Conservation (phyloP, 2,329 filamentous ascomycete species). For the Paecilomyces formosus region DNA sequence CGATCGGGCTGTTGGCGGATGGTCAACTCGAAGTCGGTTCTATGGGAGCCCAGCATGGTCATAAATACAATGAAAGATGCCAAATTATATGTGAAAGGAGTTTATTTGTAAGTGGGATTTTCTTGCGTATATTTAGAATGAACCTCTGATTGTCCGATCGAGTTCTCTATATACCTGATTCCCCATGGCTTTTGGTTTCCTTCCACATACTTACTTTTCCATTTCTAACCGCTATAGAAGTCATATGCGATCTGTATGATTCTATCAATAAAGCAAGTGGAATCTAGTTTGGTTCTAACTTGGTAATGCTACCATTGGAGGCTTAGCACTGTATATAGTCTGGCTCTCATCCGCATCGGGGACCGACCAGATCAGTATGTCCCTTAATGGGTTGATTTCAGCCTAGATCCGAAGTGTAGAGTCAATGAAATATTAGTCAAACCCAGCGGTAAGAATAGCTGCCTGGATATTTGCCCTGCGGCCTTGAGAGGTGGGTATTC, state of each 20-base stretch:
- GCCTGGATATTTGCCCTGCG: too few relatives aligned
- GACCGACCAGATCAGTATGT: background rate
- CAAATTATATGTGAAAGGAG: background rate
- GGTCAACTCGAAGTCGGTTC: constrained; percentile 49
- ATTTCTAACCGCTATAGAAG: background rate
- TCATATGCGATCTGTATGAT: too few relatives aligned
- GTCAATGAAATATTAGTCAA: too few relatives aligned
- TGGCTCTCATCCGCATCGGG: background rate
- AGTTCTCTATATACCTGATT: background rate
- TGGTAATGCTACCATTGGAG: too few relatives aligned
- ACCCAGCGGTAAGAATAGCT: too few relatives aligned
- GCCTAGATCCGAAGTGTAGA: too few relatives aligned
- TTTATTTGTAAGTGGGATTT: background rate
- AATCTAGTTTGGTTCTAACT: too few relatives aligned
- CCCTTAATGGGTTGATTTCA: too few relatives aligned
- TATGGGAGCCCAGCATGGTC: constrained; percentile 35
- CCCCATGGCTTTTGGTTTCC: background rate
- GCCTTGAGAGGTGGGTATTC: too few relatives aligned
- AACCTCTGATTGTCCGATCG: background rate
- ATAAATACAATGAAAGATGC: constrained; percentile 11
- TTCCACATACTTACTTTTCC: background rate
- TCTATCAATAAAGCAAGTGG: too few relatives aligned
- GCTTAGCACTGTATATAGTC: too few relatives aligned
- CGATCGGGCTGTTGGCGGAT: constrained; percentile 62
- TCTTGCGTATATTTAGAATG: background rate